Evolutionary conservation across 1,284 basidiomycete genomes (phyloP), one percentile per base, ranked within the genome.

Genomic region (Farysia itapuensis): DNA sequence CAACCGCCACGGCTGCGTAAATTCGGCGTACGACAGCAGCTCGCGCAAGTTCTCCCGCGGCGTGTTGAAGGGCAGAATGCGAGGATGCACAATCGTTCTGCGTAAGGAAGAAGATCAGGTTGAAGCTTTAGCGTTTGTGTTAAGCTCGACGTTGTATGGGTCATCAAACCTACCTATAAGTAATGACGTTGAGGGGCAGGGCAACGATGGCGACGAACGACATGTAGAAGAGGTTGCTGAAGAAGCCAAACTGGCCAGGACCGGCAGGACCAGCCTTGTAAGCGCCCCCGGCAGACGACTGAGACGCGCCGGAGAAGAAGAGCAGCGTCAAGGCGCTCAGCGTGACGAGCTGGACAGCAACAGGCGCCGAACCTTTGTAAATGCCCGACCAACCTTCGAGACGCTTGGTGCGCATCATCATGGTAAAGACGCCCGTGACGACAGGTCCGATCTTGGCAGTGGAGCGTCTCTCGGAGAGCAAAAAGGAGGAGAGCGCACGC

Each of bases 381-480:
- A 75, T 52, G 14, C 74, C 74, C 2, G 51, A 35, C 70, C 72
- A 73, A 16, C 74, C 74, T 39, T 75, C 74, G 19, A 75, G 39
- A 2, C 64, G 51, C 28, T 65, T 67, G 7, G 65, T 72, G 13
- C 74, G 47, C 22, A 51, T 15, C 30, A 71, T 48, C 74, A 75
- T 75, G 13, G 57, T 18, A 20, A 65, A 51, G 5, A 75, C 52
- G 34, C 72, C 72, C 5, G 49, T 44, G 24, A 74, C 67, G 21
- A 70, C 66, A n/a, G 74, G 74, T 3, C 74, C 72, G 37, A 74
- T 68, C 45, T 74, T 74, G 9, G 68, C 66, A 12, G 60, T 35
- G 12, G 57, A 52, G 16, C 66, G 47, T 9, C 60, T 42, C 20
- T 71, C 52, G n/a, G 51, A 56, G 19, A 67, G 50, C 22, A 69